Conservation (phyloP, 345 rosid species). For the Adansonia digitata region DNA sequence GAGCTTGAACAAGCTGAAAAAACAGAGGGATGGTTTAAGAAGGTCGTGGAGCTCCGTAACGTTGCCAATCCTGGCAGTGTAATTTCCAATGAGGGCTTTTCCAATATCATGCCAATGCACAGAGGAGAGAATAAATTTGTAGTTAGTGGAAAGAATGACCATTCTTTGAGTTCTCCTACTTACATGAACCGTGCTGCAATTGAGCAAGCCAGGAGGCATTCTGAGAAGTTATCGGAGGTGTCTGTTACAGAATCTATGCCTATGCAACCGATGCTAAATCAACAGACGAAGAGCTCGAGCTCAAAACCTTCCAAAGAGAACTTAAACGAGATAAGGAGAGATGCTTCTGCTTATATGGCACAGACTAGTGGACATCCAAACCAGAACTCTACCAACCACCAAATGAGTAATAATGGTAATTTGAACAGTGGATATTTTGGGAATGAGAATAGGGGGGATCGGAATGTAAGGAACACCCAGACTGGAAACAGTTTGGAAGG, state of each 20-base stretch:
- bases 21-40: constrained; percentile 68
- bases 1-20: constrained; percentile 45
- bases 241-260: constrained; percentile 7
- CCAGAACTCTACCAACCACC: constrained; percentile 19
- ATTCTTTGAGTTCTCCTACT: constrained; percentile 62
- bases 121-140: constrained; percentile 81
- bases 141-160: constrained; percentile 72
- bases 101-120: constrained; percentile 71
- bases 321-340: constrained; percentile 8
- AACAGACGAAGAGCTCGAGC: too few relatives aligned
- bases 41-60: constrained; percentile 54
- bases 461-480: constrained; percentile 33
- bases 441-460: constrained; percentile 14
- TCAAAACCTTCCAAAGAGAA: constrained; percentile 11
- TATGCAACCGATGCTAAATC: too few relatives aligned
- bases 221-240: constrained; percentile 5
- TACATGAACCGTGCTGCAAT: constrained; percentile 53
- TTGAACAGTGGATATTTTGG: constrained; percentile 10
- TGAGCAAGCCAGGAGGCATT: constrained; percentile 44
- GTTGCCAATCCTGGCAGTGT: constrained; percentile 39
- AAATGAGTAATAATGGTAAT: constrained; percentile 3
- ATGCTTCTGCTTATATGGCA: constrained; percentile 9
- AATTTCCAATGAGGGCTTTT: constrained; percentile 49
- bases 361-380: constrained; percentile 17
- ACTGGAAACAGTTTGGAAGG: constrained; percentile 83